These are phyloP conservation scores for Kazachstania bromeliacearum DNA, from an alignment of 805 yeast genomes.

Conservation along the genomic window DNA sequence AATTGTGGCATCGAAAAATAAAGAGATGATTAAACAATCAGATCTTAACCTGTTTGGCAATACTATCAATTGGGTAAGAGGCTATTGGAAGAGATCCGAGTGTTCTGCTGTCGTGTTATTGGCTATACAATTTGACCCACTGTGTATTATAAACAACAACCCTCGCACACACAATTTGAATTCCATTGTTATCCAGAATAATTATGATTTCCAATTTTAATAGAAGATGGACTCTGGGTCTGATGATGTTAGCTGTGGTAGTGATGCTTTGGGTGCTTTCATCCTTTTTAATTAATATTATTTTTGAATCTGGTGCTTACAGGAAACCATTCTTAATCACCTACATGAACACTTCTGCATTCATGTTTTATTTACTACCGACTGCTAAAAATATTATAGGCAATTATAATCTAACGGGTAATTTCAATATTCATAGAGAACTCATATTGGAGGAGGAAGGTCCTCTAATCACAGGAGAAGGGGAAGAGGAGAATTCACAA, in stretches of 20 bases:
- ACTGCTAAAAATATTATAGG: slow-evolving; percentile 28
- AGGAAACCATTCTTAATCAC: slow-evolving; percentile 90
- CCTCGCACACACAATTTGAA: no score
- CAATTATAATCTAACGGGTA: slow-evolving; percentile 26
- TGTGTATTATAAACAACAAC: no score
- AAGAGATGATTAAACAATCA: no score
- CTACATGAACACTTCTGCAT: slow-evolving; percentile 81
- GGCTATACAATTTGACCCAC: no score
- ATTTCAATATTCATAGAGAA: slow-evolving; percentile 21
- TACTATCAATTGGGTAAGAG: no score
- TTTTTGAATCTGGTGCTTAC: slow-evolving; percentile 60
- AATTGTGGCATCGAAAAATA: no score
- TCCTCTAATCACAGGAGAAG: slow-evolving; percentile 3
- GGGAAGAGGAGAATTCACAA: slow-evolving; percentile 1
- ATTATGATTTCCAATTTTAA: slow-evolving; percentile 9
- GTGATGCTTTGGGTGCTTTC: slow-evolving; percentile 86
- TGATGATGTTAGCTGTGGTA: slow-evolving; percentile 62
- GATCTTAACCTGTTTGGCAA: no score
- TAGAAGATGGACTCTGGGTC: slow-evolving; percentile 63
- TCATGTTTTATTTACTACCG: slow-evolving; percentile 68
- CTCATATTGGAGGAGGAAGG: slow-evolving; percentile 27
- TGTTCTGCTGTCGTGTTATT: no score
- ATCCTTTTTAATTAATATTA: slow-evolving; percentile 70
- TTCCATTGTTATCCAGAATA: background rate
- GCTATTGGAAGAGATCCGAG: no score